phyloP scores from a whole-genome alignment of 192 early-diverging fungal species.

The Linnemannia zychae region DNA sequence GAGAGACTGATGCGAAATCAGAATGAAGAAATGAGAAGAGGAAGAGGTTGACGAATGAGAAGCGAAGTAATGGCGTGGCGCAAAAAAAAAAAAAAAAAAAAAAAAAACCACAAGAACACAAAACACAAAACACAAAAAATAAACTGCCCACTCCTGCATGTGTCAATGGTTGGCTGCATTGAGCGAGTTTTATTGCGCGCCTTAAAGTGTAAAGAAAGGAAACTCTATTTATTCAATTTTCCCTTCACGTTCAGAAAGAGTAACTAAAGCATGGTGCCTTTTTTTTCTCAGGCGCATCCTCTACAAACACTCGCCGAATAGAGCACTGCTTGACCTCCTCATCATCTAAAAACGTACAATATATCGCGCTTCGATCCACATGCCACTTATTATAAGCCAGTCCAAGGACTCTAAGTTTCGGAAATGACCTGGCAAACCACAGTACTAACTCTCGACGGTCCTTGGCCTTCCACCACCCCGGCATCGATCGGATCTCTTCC shows the following conservation, averaged over 20 bases:
- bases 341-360: not conserved
- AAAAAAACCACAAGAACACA: too few relatives aligned
- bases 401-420: not conserved
- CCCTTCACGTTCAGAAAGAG: too few relatives aligned
- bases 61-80: too few relatives aligned
- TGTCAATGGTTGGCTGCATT: not conserved
- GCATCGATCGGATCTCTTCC: not conserved
- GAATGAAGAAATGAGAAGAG: too few relatives aligned
- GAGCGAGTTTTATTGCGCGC: too few relatives aligned
- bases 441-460: not conserved
- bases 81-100: not conserved
- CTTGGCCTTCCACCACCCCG: not conserved
- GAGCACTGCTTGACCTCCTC: not conserved
- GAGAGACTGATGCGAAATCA: too few relatives aligned
- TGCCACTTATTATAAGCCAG: not conserved
- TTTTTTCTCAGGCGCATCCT: not conserved
- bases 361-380: not conserved
- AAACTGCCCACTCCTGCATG: too few relatives aligned
- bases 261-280: too few relatives aligned
- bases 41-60: too few relatives aligned
- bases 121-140: too few relatives aligned
- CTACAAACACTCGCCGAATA: not conserved
- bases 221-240: too few relatives aligned
- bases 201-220: not conserved
- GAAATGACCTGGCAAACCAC: not conserved